Base-by-base conservation (phyloP, 2,329 filamentous ascomycete genomes). In the Microsporum audouinii region DNA sequence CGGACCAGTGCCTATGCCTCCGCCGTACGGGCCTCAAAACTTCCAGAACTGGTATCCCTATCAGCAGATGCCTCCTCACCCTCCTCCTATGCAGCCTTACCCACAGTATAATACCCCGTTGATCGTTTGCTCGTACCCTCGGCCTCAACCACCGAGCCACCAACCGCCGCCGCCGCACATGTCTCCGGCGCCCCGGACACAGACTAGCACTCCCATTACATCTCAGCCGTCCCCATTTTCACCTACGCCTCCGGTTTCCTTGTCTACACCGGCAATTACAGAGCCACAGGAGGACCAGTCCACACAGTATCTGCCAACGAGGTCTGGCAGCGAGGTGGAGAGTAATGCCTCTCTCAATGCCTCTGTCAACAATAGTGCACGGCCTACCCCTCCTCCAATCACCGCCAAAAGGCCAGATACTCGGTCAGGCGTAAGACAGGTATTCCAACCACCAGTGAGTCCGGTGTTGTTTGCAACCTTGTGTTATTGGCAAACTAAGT, bases 1-100 rank as follows among this genome's bases (percentile, higher is more conserved):
- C 39, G 59, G 60, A 29, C 84, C 69, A 76, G 81, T 70, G 75
- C 83, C 70, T 69, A 75, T 68, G 68, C 75, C 68, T 72, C 78
- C 71, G 70, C 78, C 70, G 70, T 74, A 66, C 69, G 77, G 66
- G 66, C 75, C 73, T 70, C 79, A 72, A 66, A 79, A 76, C 64
- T 70, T 68, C 64, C 74, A 66, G 67, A 77, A 71, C 69, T 79
- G 77, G 77, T 77, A 78, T 67, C 71, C 72, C 51, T 75, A 71
- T 64, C 70, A 70, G 60, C 68, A 73, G 33, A 73, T 72, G 60
- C 71, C 72, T 41, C 75, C 73, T 63, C 73, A 74, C 67, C 72
- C 75, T 60, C 70, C 71, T 60, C 74, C 71, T 60, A 73, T 73
- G 55, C 75, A 75, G 63, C 71, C 67, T 31, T 73, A 71, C 43